Evolutionary conservation across 75 land plant genomes (phyloP), one percentile per base, ranked within the genome.

Genomic region (Pinus albicaulis): DNA sequence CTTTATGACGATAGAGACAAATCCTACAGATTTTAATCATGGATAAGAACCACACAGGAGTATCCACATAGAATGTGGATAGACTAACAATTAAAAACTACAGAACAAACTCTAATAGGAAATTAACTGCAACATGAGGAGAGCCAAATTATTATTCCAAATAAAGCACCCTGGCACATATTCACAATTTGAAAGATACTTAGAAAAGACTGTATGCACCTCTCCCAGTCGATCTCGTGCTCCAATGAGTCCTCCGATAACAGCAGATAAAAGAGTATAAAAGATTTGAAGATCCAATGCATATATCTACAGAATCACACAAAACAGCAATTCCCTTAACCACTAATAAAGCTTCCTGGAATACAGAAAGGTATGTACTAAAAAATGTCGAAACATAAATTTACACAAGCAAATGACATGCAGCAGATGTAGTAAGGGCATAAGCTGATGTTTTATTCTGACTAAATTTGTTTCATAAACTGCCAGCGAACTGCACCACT

Each of bases 151-250:
- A 31, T 4, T 61, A 31, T 26, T 61, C 31, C 24, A 61, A 61
- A 31, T 13, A 25, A 61, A 12, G 15, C 31, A 24, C 26, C 26
- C 4, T 12, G 31, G 64, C 64, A 26, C 31, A 64, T 71, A n/a
- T 71, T 48, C 5, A 71, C 25, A 19, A 22, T 52, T 23, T 52
- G 53, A 48, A 48, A n/a, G 24, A 11, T 41, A 22, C 28, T 71
- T 24, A 6, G 7, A 25, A 64, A 64, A 34, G 7, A 25, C 2
- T 25, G 3, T 44, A 84, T 61, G 24, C 82, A 95, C 99, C 95
- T 97, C 99, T 69, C 99, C 99, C 57, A 97, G 55, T 44, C 93
- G 92, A 79, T 72, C 89, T 55, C 92, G 78, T 74, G 98, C 99
- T 74, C 99, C 99, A 83, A 83, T 87, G 15, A 97, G 77, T 69